Conservation (phyloP, 1,139 yeast species). For the Nakaseomyces kungkrabaensis region DNA sequence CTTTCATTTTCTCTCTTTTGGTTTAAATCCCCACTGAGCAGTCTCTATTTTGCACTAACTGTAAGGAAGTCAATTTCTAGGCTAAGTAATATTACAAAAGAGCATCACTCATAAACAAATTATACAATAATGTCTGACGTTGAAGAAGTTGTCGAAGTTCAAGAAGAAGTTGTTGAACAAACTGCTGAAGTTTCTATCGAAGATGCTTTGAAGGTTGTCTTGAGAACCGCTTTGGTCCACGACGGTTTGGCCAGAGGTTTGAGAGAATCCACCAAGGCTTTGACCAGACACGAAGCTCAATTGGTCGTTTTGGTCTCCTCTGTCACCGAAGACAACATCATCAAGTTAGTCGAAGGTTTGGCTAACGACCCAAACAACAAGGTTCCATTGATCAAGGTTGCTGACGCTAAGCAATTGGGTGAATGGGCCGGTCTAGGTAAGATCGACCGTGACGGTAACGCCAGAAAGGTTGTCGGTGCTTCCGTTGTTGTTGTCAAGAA, state of each 20-base stretch:
- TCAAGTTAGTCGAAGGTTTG: conserved; percentile 97
- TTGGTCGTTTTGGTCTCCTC: conserved; percentile 96
- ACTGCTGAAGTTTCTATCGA: conserved; percentile 88
- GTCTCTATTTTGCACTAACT: conserved; percentile 37
- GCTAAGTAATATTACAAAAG: conserved; percentile 4
- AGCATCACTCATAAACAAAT: conserved; percentile 14
- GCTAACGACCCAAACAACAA: conserved; percentile 96
- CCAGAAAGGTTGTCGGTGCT: conserved; percentile 99
- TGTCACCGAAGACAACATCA: conserved; percentile 95
- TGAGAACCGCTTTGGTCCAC: conserved; percentile 96
- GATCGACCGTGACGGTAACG: conserved; percentile 99
- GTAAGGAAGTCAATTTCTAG: conserved; percentile 68
- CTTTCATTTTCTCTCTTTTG: neutral
- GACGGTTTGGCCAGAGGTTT: conserved; percentile 99
- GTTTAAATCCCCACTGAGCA: conserved; percentile 53
- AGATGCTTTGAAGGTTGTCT: conserved; percentile 97
- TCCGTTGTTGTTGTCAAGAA: conserved; percentile 98
- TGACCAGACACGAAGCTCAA: conserved; percentile 95
- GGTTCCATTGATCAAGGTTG: conserved; percentile 97
- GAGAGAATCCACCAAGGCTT: conserved; percentile 99
- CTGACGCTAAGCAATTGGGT: conserved; percentile 99
- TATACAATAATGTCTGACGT: conserved; percentile 61
- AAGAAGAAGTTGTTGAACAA: conserved; percentile 80
- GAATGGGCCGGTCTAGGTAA: conserved; percentile 99
- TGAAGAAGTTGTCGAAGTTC: conserved; percentile 65